Percentiles rank a stretch among this genome's conserved stretches.
Conservation (phyloP, 23 red algal genomes). For the Gracilaria gracilis region DNA sequence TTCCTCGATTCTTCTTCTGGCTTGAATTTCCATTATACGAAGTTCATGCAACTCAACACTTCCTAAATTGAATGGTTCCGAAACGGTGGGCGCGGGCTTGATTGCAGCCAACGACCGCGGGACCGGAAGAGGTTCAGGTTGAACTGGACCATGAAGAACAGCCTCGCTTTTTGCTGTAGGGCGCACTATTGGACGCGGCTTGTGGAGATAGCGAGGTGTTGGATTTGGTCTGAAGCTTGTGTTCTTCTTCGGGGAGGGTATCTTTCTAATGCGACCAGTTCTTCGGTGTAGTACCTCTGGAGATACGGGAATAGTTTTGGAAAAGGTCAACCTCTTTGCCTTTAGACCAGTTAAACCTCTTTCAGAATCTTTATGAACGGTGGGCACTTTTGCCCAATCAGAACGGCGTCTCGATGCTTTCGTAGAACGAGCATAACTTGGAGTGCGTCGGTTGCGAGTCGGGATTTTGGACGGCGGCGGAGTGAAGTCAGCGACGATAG, state of each 20-base stretch:
- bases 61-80: constrained; percentile 17
- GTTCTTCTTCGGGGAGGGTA: background rate
- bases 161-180: constrained; percentile 28
- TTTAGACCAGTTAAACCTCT: background rate
- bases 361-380: background rate
- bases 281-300: constrained; percentile 27
- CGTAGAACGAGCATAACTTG: constrained; percentile 24
- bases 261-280: constrained; percentile 14
- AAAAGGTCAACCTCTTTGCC: background rate
- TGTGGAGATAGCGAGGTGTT: constrained; percentile 15
- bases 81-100: background rate
- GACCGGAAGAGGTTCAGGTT: background rate
- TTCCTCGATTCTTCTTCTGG: background rate
- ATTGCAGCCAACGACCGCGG: background rate
- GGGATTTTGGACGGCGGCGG: constrained; percentile 17
- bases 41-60: constrained; percentile 21
- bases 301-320: constrained; percentile 20
- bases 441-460: constrained; percentile 23
- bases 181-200: background rate
- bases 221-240: constrained; percentile 11
- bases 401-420: constrained; percentile 33
- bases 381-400: background rate
- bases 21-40: background rate
- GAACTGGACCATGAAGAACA: background rate
- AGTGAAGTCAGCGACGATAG: background rate